Percentiles rank a stretch among this genome's conserved stretches.
Conservation (phyloP, 2,329 filamentous ascomycete genomes). For the Sporothrix variecibatus region DNA sequence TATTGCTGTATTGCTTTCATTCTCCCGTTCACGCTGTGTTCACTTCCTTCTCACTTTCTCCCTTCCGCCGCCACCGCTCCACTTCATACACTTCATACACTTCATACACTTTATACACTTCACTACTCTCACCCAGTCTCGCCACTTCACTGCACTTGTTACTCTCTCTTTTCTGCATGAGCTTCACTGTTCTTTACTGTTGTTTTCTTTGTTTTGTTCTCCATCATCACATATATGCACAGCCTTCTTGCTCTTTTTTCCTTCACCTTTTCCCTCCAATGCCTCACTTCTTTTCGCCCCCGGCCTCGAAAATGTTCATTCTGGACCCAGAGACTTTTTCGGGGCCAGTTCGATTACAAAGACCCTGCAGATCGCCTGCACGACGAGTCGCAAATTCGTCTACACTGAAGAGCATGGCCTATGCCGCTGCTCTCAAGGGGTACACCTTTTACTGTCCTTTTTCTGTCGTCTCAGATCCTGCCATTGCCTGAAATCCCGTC, state of each 20-base stretch:
- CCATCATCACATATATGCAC: not conserved
- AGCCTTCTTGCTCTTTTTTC: not conserved
- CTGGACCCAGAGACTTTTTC: conserved; percentile 23
- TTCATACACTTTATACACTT: no score
- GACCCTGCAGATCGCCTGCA: conserved; percentile 26
- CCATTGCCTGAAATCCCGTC: not conserved
- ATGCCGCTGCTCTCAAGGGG: conserved; percentile 27
- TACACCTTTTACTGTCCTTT: not conserved
- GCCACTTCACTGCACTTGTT: not conserved
- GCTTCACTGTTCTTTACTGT: conserved; percentile 52
- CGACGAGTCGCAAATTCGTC: conserved; percentile 24
- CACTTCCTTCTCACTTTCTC: conserved; percentile 15
- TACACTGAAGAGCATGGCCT: conserved; percentile 22
- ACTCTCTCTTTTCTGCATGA: conserved; percentile 39
- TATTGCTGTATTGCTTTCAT: not conserved
- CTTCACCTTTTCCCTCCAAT: not conserved
- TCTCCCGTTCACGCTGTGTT: conserved; percentile 9
- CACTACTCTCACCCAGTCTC: not conserved
- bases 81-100: no score
- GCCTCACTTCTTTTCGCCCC: conserved; percentile 6
- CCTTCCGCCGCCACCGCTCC: not conserved
- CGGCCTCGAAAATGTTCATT: conserved; percentile 15
- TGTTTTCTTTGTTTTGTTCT: not conserved
- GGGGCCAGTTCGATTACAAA: conserved; percentile 20
- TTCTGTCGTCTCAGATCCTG: not conserved